A percentile compares a stretch with the other conserved stretches of the same genome.
These are phyloP conservation scores for Cenchrus americanus DNA, from an alignment of 176 grass and related monocot species.

Conservation along the genomic window DNA sequence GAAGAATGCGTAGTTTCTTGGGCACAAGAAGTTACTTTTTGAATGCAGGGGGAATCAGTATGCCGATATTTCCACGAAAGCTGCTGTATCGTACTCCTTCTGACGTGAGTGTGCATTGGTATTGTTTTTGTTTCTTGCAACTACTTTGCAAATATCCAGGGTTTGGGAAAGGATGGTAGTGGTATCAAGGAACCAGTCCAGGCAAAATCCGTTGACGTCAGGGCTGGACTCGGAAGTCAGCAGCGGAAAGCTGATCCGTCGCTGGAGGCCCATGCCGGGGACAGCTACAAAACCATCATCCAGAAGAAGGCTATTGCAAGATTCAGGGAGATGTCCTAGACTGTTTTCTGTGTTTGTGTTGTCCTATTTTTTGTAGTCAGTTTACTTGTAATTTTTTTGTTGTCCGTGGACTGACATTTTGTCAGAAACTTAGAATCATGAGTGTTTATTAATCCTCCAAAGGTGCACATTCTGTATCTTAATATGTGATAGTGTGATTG, in stretches of 20 bases:
- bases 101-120: slow-evolving; percentile 47
- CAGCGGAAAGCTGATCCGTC: slow-evolving; percentile 63
- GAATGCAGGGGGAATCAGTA: slow-evolving; percentile 25
- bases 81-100: slow-evolving; percentile 10
- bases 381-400: not conserved
- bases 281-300: slow-evolving; percentile 95
- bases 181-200: slow-evolving; percentile 97
- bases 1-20: slow-evolving; percentile 6
- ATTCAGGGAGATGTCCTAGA: slow-evolving; percentile 84
- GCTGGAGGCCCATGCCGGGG: slow-evolving; percentile 80
- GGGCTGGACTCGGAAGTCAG: slow-evolving; percentile 84
- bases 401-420: not conserved
- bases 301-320: slow-evolving; percentile 98
- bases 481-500: not conserved
- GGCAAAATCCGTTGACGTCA: slow-evolving; percentile 77
- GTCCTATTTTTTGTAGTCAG: not conserved
- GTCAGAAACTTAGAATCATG: not conserved
- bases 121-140: slow-evolving; percentile 52
- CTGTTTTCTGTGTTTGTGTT: slow-evolving; percentile 4
- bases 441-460: not conserved
- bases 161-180: slow-evolving; percentile 88
- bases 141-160: slow-evolving; percentile 65
- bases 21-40: not conserved
- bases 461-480: not conserved
- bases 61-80: slow-evolving; percentile 1